Evolutionary conservation across 2,329 filamentous ascomycete genomes (phyloP).

Genomic region (Dactylellina cionopaga): DNA sequence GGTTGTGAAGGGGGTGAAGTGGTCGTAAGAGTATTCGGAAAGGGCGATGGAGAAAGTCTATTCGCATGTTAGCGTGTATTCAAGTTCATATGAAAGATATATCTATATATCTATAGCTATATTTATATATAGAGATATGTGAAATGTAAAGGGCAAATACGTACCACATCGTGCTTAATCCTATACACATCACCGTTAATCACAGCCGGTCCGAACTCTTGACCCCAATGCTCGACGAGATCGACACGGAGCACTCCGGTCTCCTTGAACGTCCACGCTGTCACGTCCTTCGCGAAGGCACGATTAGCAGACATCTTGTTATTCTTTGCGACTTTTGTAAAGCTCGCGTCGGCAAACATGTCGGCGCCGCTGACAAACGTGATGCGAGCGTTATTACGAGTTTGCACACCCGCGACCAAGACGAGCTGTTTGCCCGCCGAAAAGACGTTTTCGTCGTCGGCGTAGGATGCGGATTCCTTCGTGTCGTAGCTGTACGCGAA

Average conservation of each 20-base stretch:
- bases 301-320: conserved; percentile 75
- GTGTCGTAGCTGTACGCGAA: conserved; percentile 95
- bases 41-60: conserved; percentile 87
- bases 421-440: conserved; percentile 84
- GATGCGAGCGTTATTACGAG: conserved; percentile 90
- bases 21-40: conserved; percentile 81
- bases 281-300: conserved; percentile 83
- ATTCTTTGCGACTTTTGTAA: conserved; percentile 78
- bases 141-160: conserved; percentile 61
- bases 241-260: conserved; percentile 87
- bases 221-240: conserved; percentile 78
- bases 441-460: conserved; percentile 77
- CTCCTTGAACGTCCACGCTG: conserved; percentile 98
- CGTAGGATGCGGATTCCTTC: conserved; percentile 77
- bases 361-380: conserved; percentile 86
- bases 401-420: conserved; percentile 86
- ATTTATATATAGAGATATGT: background rate
- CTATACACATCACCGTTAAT: conserved; percentile 89
- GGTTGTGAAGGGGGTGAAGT: conserved; percentile 77
- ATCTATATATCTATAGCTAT: background rate
- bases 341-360: conserved; percentile 88
- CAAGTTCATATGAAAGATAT: background rate
- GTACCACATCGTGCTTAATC: conserved; percentile 94
- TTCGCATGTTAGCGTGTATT: background rate
- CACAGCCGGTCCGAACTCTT: conserved; percentile 60